phyloP scores from a whole-genome alignment of 306 rosid genomes.

The Gastrolobium bilobum region DNA sequence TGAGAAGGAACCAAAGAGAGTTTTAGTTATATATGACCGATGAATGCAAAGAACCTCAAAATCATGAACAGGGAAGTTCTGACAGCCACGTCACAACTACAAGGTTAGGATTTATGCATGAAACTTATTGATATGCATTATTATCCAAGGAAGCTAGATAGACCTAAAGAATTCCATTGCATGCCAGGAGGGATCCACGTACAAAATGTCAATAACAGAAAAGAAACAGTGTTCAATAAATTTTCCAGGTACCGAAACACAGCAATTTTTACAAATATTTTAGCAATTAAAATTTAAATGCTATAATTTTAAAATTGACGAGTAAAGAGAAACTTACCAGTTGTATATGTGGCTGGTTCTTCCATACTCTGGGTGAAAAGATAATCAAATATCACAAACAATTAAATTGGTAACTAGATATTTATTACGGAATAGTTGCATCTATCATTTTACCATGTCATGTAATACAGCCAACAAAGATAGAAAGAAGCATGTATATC shows the following conservation, averaged over 20 bases:
- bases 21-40: not conserved
- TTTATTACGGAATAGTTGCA: constrained; percentile 30
- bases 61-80: constrained; percentile 24
- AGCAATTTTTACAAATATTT: not conserved
- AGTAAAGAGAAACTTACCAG: constrained; percentile 65
- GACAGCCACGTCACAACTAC: constrained; percentile 10
- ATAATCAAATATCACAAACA: constrained; percentile 49
- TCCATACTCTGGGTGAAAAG: constrained; percentile 76
- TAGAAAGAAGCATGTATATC: constrained; percentile 37
- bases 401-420: constrained; percentile 45
- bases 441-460: constrained; percentile 27
- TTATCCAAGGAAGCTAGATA: constrained; percentile 4
- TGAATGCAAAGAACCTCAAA: constrained; percentile 4
- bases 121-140: constrained; percentile 25
- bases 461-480: constrained; percentile 15
- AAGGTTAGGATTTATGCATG: constrained; percentile 26
- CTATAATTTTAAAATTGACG: not conserved
- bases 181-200: constrained; percentile 1
- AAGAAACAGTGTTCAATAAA: constrained; percentile 1
- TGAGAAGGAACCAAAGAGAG: not conserved
- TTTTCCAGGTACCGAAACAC: constrained; percentile 34
- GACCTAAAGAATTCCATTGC: constrained; percentile 12
- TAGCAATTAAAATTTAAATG: constrained; percentile 23
- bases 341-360: constrained; percentile 87
- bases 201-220: constrained; percentile 18